phyloP scores from a whole-genome alignment of 805 yeast species.

The Yamadazyma akitaensis region DNA sequence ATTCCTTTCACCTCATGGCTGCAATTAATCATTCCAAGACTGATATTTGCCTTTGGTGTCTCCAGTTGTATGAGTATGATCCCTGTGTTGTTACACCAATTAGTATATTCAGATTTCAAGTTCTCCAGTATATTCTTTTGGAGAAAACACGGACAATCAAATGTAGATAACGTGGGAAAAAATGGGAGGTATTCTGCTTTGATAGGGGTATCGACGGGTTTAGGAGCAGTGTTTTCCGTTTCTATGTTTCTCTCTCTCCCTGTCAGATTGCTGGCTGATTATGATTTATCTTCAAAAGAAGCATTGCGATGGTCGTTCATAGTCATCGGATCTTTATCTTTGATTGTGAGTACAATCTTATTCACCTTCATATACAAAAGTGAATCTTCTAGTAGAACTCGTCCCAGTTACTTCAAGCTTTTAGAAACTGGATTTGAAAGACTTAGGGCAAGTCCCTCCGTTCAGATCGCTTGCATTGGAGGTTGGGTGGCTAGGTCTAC shows the following conservation, averaged over 20 bases:
- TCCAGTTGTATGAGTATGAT: constrained; percentile 53
- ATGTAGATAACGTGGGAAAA: constrained; percentile 10
- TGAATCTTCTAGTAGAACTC: constrained; percentile 16
- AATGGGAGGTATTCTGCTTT: constrained; percentile 57
- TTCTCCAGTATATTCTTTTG: constrained; percentile 27
- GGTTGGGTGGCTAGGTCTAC: constrained; percentile 63
- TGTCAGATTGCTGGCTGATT: constrained; percentile 39
- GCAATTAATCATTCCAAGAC: constrained; percentile 44
- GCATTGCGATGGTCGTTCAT: constrained; percentile 49
- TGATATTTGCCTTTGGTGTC: constrained; percentile 61
- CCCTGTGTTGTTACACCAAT: constrained; percentile 57
- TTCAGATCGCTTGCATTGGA: constrained; percentile 57
- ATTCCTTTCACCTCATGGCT: constrained; percentile 35
- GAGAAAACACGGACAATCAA: constrained; percentile 12
- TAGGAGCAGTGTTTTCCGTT: constrained; percentile 67
- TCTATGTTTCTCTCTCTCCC: constrained; percentile 56
- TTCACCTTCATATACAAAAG: constrained; percentile 45
- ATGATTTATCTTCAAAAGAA: constrained; percentile 28
- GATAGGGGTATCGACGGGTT: constrained; percentile 59
- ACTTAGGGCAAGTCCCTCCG: constrained; percentile 43
- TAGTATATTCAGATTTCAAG: constrained; percentile 43
- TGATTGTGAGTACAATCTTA: constrained; percentile 37
- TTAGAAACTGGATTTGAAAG: constrained; percentile 44
- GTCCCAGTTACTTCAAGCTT: constrained; percentile 20
- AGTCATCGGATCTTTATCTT: constrained; percentile 43